These are phyloP conservation scores for Salix purpurea DNA, from an alignment of 345 rosid species.

Conservation along the genomic window DNA sequence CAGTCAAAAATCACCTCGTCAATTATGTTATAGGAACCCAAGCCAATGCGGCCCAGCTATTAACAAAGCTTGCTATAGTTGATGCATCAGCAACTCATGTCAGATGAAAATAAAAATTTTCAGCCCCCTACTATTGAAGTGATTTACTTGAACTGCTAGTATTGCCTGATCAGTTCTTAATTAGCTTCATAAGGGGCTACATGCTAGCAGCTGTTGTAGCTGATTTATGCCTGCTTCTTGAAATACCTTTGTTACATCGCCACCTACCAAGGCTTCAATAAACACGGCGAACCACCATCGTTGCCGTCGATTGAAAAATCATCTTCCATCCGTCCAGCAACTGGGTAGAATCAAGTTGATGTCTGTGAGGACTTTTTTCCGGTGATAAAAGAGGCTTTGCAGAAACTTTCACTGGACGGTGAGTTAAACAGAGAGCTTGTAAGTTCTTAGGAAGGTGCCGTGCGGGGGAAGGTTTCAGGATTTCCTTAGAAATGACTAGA, in stretches of 20 bases:
- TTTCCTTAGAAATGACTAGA: constrained; percentile 3
- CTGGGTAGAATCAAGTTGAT: background rate
- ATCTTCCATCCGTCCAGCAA: constrained; percentile 3
- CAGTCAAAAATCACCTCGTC: constrained; percentile 14
- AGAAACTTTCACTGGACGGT: background rate
- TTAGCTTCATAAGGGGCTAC: background rate
- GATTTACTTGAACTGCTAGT: constrained; percentile 7
- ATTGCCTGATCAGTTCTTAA: background rate
- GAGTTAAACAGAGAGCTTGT: constrained; percentile 9
- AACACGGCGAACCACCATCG: constrained; percentile 1
- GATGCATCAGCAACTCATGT: constrained; percentile 18
- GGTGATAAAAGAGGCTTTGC: background rate
- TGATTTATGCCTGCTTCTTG: background rate
- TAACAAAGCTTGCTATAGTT: background rate
- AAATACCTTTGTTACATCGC: constrained; percentile 4
- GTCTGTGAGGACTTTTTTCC: background rate
- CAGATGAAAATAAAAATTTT: constrained; percentile 12
- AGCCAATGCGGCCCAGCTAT: constrained; percentile 9
- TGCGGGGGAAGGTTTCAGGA: constrained; percentile 1
- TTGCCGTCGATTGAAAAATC: background rate
- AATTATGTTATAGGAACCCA: background rate
- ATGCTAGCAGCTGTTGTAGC: background rate
- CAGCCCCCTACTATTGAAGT: constrained; percentile 21
- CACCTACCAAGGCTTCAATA: background rate
- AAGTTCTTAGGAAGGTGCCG: background rate